phyloP scores from a whole-genome alignment of 23 red algal genomes.

The Cyanidium caldarium region DNA sequence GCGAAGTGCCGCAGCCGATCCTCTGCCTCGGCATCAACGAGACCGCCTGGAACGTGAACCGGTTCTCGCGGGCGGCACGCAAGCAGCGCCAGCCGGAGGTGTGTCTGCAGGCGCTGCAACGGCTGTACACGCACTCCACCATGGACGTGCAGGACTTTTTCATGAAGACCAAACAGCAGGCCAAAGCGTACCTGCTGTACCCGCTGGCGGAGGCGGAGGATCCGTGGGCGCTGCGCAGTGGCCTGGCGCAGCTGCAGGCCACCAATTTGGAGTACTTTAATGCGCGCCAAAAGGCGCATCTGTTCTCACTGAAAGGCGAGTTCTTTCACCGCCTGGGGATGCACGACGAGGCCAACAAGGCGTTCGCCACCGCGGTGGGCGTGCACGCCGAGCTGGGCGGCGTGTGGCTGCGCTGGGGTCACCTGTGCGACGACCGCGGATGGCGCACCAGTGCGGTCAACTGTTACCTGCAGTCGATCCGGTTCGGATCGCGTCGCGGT shows the following conservation, averaged over 20 bases:
- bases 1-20: conserved; percentile 30
- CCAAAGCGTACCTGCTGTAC: conserved; percentile 39
- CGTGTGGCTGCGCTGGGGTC: conserved; percentile 76
- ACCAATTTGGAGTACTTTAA: conserved; percentile 71
- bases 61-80: conserved; percentile 49
- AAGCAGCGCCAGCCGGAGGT: conserved; percentile 77
- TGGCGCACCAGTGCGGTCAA: conserved; percentile 56
- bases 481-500: conserved; percentile 66
- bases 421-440: conserved; percentile 35
- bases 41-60: conserved; percentile 87
- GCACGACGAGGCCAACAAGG: conserved; percentile 37
- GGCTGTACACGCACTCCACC: conserved; percentile 72
- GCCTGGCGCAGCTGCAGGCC: conserved; percentile 46
- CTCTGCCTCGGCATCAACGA: conserved; percentile 79
- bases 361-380: conserved; percentile 32
- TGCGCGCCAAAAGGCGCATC: conserved; percentile 60
- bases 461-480: conserved; percentile 63
- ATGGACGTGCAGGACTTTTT: conserved; percentile 89
- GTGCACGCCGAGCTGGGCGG: conserved; percentile 40
- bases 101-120: conserved; percentile 49
- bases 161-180: conserved; percentile 83
- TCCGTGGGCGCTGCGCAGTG: conserved; percentile 33
- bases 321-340: conserved; percentile 26
- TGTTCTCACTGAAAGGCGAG: conserved; percentile 62
- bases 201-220: conserved; percentile 22